Evolutionary conservation across 2,329 filamentous ascomycete species (phyloP), one percentile per base, ranked within the genome.

Genomic region (Curvularia sp.): DNA sequence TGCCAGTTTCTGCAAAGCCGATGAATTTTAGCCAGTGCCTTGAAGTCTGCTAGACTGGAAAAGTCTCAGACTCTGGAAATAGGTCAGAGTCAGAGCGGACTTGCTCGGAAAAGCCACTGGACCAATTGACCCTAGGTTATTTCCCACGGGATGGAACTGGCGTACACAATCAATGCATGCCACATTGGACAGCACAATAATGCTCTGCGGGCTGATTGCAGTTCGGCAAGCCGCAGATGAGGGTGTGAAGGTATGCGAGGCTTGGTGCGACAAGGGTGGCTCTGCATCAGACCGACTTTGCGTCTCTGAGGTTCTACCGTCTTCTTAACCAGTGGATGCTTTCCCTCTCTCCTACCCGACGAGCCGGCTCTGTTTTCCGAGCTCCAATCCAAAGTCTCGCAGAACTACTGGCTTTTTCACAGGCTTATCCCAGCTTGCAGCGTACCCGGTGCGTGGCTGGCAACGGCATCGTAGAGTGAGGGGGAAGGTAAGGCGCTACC

Each of bases 161-260:
- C 27, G 12, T 18, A 7, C n/a, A 47, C 27, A 30, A 18, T 27
- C 32, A 30, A 32, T 47, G 43, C 43, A 47, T 32, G 43, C 43
- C 43, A 30, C 21, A 27, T 43, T 52, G 27, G 49, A 30, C 15
- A 19, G 15, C 13, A 39, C 19, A 41, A 12, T n/a, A 28, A 19
- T 25, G 28, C 25, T 55, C 47, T 15, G n/a, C 23, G 13, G 28
- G 28, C 41, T 45, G 36, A 8, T 38, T 9, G n/a, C 41, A 30
- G 27, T 38, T 30, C 48, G 34, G 27, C 23, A 34, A 50, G 48
- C 36, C 36, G 36, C 91, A 94, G 47, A 89, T 92, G 63, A 46
- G 23, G 25, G 52, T 53, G 53, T 62, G 42, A 59, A 53, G 38
- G 38, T 47, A 92, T 90, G 75, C 91, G 88, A 66, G 84, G 84